phyloP scores from a whole-genome alignment of 306 rosid genomes.

The Glycine latifolia region DNA sequence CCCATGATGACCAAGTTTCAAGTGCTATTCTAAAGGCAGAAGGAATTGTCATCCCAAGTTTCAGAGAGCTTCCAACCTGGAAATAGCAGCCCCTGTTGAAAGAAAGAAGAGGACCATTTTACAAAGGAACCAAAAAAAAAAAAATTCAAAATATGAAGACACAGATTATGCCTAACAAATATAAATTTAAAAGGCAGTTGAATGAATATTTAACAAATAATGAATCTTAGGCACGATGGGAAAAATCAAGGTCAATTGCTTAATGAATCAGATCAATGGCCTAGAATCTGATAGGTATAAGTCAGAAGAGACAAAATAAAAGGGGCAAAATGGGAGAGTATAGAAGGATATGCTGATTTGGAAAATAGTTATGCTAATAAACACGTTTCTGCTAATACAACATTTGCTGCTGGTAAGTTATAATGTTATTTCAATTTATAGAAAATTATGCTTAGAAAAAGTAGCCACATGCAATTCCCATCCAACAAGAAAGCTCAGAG shows the following conservation, averaged over 20 bases:
- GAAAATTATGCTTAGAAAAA: slow-evolving; percentile 14
- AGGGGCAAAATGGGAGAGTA: background rate
- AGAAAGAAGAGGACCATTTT: slow-evolving; percentile 29
- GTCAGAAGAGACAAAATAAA: background rate
- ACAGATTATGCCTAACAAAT: slow-evolving; percentile 19
- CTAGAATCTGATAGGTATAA: background rate
- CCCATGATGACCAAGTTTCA: slow-evolving; percentile 82
- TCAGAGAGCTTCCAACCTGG: slow-evolving; percentile 68
- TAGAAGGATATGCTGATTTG: background rate
- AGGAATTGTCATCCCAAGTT: slow-evolving; percentile 74
- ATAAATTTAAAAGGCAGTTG: slow-evolving; percentile 21
- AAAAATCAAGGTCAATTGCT: background rate
- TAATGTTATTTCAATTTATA: background rate
- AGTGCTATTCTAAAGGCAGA: slow-evolving; percentile 71
- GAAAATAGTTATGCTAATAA: background rate
- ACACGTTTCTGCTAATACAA: background rate
- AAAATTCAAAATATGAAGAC: background rate
- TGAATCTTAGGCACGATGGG: slow-evolving; percentile 8
- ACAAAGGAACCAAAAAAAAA: slow-evolving; percentile 6
- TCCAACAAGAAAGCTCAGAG: slow-evolving; percentile 18
- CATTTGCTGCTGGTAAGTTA: slow-evolving; percentile 13
- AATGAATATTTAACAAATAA: slow-evolving; percentile 26
- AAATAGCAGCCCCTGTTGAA: slow-evolving; percentile 83
- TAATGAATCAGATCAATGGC: slow-evolving; percentile 1
- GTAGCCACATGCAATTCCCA: slow-evolving; percentile 9